Conservation (phyloP, 106 monocot species). For the Cymbidium sinense region DNA sequence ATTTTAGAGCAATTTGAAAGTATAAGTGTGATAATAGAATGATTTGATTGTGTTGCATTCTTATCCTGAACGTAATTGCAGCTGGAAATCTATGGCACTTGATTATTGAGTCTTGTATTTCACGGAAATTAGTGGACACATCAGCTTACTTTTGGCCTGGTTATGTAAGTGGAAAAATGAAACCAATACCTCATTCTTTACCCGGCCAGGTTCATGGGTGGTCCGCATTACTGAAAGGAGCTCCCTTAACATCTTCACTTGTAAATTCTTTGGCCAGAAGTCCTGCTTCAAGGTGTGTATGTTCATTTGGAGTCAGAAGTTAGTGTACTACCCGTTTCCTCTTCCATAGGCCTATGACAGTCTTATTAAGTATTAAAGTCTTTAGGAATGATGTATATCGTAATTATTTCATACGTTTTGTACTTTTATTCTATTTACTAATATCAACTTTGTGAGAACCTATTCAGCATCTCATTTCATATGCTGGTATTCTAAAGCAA, state of each 20-base stretch:
- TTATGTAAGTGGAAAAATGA: conserved; percentile 55
- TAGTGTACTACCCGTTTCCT: background rate
- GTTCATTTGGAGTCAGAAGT: conserved; percentile 3
- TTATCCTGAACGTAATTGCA: conserved; percentile 25
- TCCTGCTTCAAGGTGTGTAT: conserved; percentile 89
- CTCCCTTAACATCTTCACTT: conserved; percentile 58
- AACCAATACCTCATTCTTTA: conserved; percentile 53
- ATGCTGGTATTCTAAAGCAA: background rate
- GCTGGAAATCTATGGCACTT: conserved; percentile 96
- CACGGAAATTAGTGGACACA: conserved; percentile 78
- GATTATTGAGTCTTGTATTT: conserved; percentile 97
- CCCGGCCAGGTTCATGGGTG: conserved; percentile 64
- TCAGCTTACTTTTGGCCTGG: conserved; percentile 94
- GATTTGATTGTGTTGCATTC: background rate
- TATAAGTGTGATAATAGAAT: background rate
- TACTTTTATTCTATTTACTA: background rate
- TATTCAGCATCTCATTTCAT: background rate
- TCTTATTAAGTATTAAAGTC: background rate
- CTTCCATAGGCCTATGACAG: background rate
- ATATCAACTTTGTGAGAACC: background rate
- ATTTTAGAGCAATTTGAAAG: background rate
- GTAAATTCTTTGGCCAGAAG: conserved; percentile 48
- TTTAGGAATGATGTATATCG: background rate
- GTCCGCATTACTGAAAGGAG: conserved; percentile 80
- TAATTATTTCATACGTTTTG: background rate